A percentile compares a stretch with the other conserved stretches of the same genome.
Conservation (phyloP, 1,284 basidiomycete species). For the Puccinia horiana region DNA sequence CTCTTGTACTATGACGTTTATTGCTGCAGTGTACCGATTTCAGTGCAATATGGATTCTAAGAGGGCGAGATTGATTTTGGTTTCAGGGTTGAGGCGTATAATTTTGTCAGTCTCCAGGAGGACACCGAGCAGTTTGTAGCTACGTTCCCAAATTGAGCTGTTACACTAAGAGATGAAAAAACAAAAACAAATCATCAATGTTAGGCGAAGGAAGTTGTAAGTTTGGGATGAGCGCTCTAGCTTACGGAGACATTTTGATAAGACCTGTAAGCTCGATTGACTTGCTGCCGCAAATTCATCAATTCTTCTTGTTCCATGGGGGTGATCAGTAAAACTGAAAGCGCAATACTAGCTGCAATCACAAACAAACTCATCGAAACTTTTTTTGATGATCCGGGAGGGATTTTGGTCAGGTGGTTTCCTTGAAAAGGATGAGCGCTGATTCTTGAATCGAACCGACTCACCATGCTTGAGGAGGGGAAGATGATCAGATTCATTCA, state of each 20-base stretch:
- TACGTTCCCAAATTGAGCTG: neutral
- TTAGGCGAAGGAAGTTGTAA: neutral
- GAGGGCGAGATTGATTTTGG: constrained; percentile 9
- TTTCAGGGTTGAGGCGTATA: neutral
- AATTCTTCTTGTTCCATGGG: constrained; percentile 1
- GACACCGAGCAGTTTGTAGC: neutral
- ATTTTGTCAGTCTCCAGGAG: constrained; percentile 14
- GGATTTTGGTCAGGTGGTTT: neutral
- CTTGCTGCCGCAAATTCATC: neutral
- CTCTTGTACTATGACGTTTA: no score
- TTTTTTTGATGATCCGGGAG: neutral
- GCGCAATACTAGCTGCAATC: constrained; percentile 14
- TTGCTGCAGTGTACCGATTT: neutral
- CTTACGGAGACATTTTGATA: constrained; percentile 11
- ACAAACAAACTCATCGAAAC: constrained; percentile 20
- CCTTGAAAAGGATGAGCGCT: no score
- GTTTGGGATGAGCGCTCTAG: neutral
- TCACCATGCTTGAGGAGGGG: constrained; percentile 25
- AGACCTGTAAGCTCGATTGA: neutral
- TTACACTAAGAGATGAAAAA: neutral
- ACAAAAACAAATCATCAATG: neutral
- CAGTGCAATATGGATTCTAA: constrained; percentile 15
- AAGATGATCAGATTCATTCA: constrained; percentile 17
- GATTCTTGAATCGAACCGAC: neutral
- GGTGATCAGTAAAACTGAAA: neutral